A percentile compares a stretch with the other conserved stretches of the same genome.
These are phyloP conservation scores for Rutidosis leptorrhynchoides DNA, from an alignment of 129 eudicot species.

Conservation along the genomic window DNA sequence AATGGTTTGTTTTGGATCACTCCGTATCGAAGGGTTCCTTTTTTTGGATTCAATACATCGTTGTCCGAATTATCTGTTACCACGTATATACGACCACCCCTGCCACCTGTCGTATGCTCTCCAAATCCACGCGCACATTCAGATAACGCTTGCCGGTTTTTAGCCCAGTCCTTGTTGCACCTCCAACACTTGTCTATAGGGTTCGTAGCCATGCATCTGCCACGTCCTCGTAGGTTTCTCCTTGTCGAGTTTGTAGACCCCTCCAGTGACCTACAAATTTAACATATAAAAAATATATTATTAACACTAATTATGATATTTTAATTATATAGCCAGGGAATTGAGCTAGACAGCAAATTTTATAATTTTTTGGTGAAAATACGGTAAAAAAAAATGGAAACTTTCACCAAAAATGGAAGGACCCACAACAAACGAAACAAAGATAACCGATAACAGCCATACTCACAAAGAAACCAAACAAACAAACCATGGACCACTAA, in stretches of 20 bases:
- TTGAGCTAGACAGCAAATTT: too few species aligned
- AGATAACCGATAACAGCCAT: too few species aligned
- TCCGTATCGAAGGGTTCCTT: conserved; percentile 74
- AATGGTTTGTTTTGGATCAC: conserved; percentile 68
- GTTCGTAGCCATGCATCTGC: conserved; percentile 55
- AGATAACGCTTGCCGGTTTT: conserved; percentile 49
- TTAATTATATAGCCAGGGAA: too few species aligned
- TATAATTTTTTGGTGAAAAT: too few species aligned
- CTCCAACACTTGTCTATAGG: conserved; percentile 80
- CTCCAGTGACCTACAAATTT: conserved; percentile 13
- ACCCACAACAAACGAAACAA: too few species aligned
- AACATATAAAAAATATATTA: background rate
- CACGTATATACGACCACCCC: conserved; percentile 46
- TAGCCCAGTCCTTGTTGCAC: conserved; percentile 52
- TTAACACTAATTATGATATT: background rate
- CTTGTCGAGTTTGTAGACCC: conserved; percentile 32
- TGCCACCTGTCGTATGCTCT: conserved; percentile 53
- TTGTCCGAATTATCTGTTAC: conserved; percentile 59
- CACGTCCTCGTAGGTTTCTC: conserved; percentile 32
- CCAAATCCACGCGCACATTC: conserved; percentile 70
- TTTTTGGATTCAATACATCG: conserved; percentile 46
- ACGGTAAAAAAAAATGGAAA: too few species aligned
- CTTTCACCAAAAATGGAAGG: too few species aligned
- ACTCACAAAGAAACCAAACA: too few species aligned
- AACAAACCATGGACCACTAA: too few species aligned